Evolutionary conservation across 768 basidiomycete genomes (phyloP), one percentile per base, ranked within the genome.

Genomic region (Mycena maculata): DNA sequence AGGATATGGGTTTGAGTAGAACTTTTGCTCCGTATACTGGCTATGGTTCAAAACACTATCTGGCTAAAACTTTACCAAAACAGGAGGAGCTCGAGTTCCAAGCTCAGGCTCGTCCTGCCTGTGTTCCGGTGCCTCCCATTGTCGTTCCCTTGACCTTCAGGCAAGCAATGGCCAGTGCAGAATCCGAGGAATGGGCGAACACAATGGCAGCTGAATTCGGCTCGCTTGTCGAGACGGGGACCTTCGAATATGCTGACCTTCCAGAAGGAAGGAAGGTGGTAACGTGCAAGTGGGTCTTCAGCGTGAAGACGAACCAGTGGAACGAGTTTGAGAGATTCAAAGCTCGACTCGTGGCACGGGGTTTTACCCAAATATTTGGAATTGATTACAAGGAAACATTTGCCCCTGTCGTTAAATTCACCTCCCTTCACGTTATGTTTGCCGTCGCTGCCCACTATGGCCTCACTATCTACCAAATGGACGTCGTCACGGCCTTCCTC

Each of bases 101-200:
- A 57, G 55, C 55, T 18, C 55, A 57, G 9, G 55, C 55, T 20
- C 55, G 41, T 57, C 16, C 55, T 57, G 55, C 55, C 2, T 41
- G 41, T 1, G 28, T 44, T 9, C 55, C 55, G n/a, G 39, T 10
- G 41, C 9, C 55, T 3, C 53, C 53, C 9, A 44, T 57, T 12
- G 10, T 42, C 20, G 54, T 56, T 27, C 38, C 39, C 5, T 56
- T 56, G 27, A 56, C 39, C 38, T 56, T 56, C 54, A 56, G 27
- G 25, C 39, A 56, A n/a, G 54, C 54, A 18, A 56, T 56, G 54
- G 39, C 39, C 39, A 56, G 54, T n/a, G 39, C 41, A 11, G 13
- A 56, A 1, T 56, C 54, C 8, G 54, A 56, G 27, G 54, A 42
- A 1, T 56, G 54, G 54, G 54, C 54, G 1, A 42, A 41, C 18